These are phyloP conservation scores for Hypseocharis bilobata DNA, from an alignment of 441 rosid genomes.

Conservation along the genomic window DNA sequence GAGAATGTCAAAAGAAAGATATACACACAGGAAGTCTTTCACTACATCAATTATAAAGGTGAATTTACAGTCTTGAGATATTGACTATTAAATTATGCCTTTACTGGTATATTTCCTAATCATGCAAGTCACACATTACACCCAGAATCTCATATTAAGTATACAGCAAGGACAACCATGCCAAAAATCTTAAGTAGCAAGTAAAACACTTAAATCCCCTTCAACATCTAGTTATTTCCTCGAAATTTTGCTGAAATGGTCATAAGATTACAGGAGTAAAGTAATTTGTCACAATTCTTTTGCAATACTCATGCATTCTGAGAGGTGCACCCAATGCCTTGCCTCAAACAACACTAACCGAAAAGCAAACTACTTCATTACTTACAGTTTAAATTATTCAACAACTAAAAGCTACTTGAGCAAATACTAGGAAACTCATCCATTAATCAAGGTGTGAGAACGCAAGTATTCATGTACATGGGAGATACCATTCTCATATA, in stretches of 20 bases:
- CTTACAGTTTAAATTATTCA: background rate
- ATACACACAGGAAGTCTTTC: background rate
- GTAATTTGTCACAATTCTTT: background rate
- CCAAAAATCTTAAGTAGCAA: background rate
- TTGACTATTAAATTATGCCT: background rate
- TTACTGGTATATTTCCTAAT: background rate
- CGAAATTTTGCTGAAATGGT: background rate
- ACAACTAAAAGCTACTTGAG: background rate
- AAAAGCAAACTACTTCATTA: background rate
- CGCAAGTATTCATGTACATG: background rate
- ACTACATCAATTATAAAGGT: background rate
- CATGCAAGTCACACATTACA: background rate
- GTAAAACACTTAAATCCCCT: background rate
- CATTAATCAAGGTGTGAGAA: background rate
- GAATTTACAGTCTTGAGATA: background rate
- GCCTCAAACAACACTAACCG: background rate
- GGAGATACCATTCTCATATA: background rate
- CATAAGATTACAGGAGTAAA: background rate
- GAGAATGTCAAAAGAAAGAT: background rate
- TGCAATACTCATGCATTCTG: background rate
- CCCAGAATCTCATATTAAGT: background rate
- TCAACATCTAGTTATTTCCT: background rate
- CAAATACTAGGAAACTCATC: background rate
- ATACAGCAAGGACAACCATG: background rate
- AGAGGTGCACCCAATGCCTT: background rate